These are phyloP conservation scores for Manihot esculenta DNA, from an alignment of 441 rosid species.

Conservation along the genomic window DNA sequence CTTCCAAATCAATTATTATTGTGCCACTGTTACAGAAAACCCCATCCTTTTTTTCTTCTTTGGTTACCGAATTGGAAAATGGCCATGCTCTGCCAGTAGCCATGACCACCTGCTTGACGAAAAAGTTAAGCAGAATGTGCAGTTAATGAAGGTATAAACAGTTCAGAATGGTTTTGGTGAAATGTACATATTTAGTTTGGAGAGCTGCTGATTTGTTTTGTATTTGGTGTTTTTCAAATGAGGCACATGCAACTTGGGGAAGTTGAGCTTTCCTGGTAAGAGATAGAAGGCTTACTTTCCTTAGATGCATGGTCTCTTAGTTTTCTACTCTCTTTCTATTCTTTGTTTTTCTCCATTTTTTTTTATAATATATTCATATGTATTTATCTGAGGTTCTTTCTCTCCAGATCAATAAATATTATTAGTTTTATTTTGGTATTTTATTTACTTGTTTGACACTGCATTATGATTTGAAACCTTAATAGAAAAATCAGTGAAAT, in stretches of 20 bases:
- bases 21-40: not conserved
- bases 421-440: not conserved
- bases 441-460: not conserved
- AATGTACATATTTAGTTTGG: not conserved
- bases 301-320: too few species aligned
- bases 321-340: not conserved
- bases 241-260: not conserved
- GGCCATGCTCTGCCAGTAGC: not conserved
- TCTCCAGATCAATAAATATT: not conserved
- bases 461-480: not conserved
- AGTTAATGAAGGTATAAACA: not conserved
- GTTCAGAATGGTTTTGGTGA: not conserved
- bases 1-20: not conserved
- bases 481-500: not conserved
- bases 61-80: not conserved
- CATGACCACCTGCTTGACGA: not conserved
- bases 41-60: not conserved
- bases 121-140: not conserved
- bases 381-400: not conserved
- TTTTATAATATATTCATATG: not conserved
- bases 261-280: not conserved
- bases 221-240: not conserved
- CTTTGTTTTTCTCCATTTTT: not conserved
- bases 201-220: not conserved
- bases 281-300: too few species aligned